Evolutionary conservation across 2,329 filamentous ascomycete genomes (phyloP).

Genomic region (Phyllosticta citribraziliensis): DNA sequence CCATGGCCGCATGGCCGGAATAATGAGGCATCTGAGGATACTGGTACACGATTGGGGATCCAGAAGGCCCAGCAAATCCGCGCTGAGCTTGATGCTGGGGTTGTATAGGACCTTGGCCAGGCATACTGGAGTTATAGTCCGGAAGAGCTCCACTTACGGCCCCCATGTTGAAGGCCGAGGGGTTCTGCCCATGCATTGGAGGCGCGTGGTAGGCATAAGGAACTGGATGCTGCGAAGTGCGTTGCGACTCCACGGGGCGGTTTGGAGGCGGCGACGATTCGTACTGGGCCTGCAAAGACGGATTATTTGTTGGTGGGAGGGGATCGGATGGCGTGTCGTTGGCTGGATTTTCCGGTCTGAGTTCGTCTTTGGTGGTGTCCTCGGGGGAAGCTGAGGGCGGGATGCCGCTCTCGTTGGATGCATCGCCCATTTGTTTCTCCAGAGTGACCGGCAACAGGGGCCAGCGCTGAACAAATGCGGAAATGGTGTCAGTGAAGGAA

Average conservation of each 20-base stretch:
- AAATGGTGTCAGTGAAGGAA: conserved; percentile 31
- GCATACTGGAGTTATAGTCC: conserved; percentile 21
- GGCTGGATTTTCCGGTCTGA: background rate
- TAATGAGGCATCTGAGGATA: conserved; percentile 30
- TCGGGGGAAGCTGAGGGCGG: conserved; percentile 20
- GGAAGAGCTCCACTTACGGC: conserved; percentile 27
- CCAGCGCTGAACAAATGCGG: conserved; percentile 35
- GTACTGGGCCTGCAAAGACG: conserved; percentile 5
- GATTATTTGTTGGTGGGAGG: conserved; percentile 13
- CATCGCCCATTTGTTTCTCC: conserved; percentile 32
- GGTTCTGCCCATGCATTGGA: conserved; percentile 16
- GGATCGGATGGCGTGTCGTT: conserved; percentile 11
- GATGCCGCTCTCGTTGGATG: conserved; percentile 22
- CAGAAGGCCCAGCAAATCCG: conserved; percentile 27
- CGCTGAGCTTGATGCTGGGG: conserved; percentile 17
- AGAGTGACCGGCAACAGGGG: conserved; percentile 30
- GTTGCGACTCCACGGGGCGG: conserved; percentile 19
- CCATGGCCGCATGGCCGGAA: conserved; percentile 17
- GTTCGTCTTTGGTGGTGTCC: background rate
- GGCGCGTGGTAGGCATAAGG: conserved; percentile 14
- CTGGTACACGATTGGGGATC: conserved; percentile 31
- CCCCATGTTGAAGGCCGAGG: conserved; percentile 27
- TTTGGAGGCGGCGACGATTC: conserved; percentile 14
- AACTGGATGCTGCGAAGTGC: conserved; percentile 17
- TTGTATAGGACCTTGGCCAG: conserved; percentile 1